Conservation (phyloP, 306 rosid genomes). For the Comarum palustre region DNA sequence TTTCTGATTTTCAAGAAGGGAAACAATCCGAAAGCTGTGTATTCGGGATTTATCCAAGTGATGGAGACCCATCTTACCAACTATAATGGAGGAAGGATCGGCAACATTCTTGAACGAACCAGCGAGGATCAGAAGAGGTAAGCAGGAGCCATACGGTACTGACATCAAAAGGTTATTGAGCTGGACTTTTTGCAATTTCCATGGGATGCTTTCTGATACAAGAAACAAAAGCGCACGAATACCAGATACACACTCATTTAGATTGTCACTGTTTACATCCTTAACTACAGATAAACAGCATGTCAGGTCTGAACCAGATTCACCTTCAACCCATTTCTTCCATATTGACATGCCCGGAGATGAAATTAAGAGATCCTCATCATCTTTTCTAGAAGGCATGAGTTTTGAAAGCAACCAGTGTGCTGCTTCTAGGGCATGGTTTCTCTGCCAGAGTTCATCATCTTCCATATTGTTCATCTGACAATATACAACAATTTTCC, state of each 20-base stretch:
- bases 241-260: slow-evolving; percentile 55
- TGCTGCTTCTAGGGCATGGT: slow-evolving; percentile 30
- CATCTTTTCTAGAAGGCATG: slow-evolving; percentile 45
- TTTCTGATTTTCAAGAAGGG: slow-evolving; percentile 53
- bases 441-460: slow-evolving; percentile 34
- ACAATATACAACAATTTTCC: slow-evolving; percentile 73
- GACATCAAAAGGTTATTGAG: slow-evolving; percentile 65
- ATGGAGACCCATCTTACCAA: slow-evolving; percentile 57
- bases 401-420: slow-evolving; percentile 79
- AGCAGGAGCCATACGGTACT: slow-evolving; percentile 63
- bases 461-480: slow-evolving; percentile 36
- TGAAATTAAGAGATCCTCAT: slow-evolving; percentile 51
- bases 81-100: slow-evolving; percentile 40
- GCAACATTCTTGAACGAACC: slow-evolving; percentile 30
- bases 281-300: slow-evolving; percentile 78
- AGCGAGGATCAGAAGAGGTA: slow-evolving; percentile 80
- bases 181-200: slow-evolving; percentile 54
- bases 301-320: slow-evolving; percentile 42
- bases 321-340: slow-evolving; percentile 64
- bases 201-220: slow-evolving; percentile 57
- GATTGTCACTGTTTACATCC: slow-evolving; percentile 46
- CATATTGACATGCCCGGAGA: slow-evolving; percentile 69
- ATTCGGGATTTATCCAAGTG: slow-evolving; percentile 58
- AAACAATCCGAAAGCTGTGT: slow-evolving; percentile 54
- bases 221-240: slow-evolving; percentile 74